Evolutionary conservation across 2,329 filamentous ascomycete species (phyloP), one percentile per base, ranked within the genome.

Genomic region (Exophiala viscosa): DNA sequence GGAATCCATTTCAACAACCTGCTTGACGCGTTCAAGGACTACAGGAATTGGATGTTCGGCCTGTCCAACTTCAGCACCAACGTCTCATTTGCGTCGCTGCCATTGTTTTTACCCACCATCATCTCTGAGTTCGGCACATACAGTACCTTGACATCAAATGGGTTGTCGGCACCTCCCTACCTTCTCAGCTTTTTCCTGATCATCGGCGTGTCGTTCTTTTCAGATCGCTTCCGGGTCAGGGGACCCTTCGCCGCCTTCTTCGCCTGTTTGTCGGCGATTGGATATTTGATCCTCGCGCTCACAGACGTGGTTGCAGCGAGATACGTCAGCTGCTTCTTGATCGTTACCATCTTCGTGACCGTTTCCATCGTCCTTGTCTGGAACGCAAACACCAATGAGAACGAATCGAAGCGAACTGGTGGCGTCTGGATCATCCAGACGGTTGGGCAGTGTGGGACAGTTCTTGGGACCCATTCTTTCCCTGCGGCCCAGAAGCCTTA

Each of bases 371-470:
- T 86, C 7, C 78, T 89, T 36, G 84, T 86, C 0, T 86, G 86
- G 66, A 84, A 86, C 1, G 67, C 85, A 1, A 78, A 70, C 34
- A 57, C 47, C 14, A 50, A 59, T 32, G 38, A 18, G 7, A 54
- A 40, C 9, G 54, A 57, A n/a, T 48, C 41, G 6, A 57, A 54
- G 46, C 40, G 54, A n/a, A 50, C 45, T 13, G 46, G 45, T 2
- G 54, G 44, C 11, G 45, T 54, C 33, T 41, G 86, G 1, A 76
- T 95, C 31, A 69, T 96, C 64, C 90, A 95, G 68, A 65, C 89
- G 31, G 77, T 95, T n/a, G 90, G 89, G 1, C 89, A 93, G 70
- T 85, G 84, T 57, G 89, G 88, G 0, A 88, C 89, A 1, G 69
- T 87, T 2, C 69, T 87, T 10, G 85, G 84, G 14, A 85, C 82